phyloP scores from a whole-genome alignment of 176 grass and related monocot genomes.

The Cenchrus purpureus region DNA sequence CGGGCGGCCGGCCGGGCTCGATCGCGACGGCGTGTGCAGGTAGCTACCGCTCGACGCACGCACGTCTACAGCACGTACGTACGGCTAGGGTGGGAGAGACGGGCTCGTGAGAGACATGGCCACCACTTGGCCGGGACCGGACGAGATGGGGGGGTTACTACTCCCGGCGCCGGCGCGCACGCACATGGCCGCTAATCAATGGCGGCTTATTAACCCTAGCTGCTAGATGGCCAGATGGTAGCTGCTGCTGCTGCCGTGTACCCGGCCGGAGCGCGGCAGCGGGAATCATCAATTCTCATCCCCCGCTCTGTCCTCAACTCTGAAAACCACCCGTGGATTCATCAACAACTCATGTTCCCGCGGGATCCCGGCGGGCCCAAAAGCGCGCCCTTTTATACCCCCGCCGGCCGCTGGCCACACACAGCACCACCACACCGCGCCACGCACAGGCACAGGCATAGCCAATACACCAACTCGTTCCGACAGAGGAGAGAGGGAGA shows the following conservation, averaged over 20 bases:
- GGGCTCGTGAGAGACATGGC: too few species aligned
- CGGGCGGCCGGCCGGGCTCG: too few species aligned
- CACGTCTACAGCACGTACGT: not conserved
- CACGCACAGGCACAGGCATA: too few species aligned
- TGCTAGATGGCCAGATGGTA: not conserved
- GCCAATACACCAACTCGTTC: too few species aligned
- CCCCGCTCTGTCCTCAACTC: too few species aligned
- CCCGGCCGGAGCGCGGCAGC: not conserved
- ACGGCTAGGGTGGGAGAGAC: too few species aligned
- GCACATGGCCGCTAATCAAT: conserved; percentile 1
- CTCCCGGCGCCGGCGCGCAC: not conserved
- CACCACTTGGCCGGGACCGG: not conserved
- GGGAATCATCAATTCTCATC: not conserved
- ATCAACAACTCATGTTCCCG: conserved; percentile 16
- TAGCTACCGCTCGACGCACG: not conserved
- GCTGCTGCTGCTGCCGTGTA: too few species aligned
- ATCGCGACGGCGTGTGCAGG: too few species aligned
- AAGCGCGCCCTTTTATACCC: conserved; percentile 11
- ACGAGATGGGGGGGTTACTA: not conserved
- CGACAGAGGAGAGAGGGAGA: not conserved
- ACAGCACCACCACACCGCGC: not conserved
- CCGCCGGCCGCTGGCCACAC: not conserved
- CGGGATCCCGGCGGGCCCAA: not conserved
- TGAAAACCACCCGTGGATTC: not conserved
- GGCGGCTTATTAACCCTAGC: not conserved